These are phyloP conservation scores for Sinapis alba DNA, from an alignment of 441 rosid genomes.

Conservation along the genomic window DNA sequence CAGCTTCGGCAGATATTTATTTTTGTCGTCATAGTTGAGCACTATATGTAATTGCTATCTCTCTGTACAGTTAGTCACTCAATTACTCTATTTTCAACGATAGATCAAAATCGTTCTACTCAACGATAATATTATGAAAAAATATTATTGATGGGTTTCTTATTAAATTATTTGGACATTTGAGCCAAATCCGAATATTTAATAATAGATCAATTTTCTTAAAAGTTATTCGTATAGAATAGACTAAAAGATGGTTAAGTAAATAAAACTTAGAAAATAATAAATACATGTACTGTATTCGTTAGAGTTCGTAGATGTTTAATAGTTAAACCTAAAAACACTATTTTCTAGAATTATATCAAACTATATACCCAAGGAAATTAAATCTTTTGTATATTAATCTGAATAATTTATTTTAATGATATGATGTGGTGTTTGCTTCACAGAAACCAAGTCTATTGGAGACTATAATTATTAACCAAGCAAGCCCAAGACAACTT, in stretches of 20 bases:
- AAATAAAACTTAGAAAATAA: background rate
- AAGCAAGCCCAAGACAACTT: background rate
- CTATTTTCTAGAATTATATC: background rate
- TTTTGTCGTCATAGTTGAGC: conserved; percentile 8
- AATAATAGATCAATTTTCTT: background rate
- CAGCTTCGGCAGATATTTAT: conserved; percentile 4
- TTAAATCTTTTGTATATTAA: background rate
- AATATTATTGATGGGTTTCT: background rate
- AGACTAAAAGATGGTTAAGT: background rate
- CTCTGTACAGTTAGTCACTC: background rate
- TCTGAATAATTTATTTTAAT: background rate
- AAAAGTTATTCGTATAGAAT: background rate
- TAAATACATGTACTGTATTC: background rate
- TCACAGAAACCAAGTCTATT: conserved; percentile 19
- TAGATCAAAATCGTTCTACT: background rate
- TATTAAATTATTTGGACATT: background rate
- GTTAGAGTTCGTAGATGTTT: background rate
- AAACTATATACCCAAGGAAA: background rate
- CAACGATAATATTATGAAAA: conserved; percentile 1
- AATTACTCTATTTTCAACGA: background rate
- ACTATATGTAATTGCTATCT: conserved; percentile 2
- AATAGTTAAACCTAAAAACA: background rate
- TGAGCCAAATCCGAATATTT: background rate
- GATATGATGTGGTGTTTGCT: conserved; percentile 8
- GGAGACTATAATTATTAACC: background rate